Conservation (phyloP, 305 asterid genomes). For the Rubia balearica region DNA sequence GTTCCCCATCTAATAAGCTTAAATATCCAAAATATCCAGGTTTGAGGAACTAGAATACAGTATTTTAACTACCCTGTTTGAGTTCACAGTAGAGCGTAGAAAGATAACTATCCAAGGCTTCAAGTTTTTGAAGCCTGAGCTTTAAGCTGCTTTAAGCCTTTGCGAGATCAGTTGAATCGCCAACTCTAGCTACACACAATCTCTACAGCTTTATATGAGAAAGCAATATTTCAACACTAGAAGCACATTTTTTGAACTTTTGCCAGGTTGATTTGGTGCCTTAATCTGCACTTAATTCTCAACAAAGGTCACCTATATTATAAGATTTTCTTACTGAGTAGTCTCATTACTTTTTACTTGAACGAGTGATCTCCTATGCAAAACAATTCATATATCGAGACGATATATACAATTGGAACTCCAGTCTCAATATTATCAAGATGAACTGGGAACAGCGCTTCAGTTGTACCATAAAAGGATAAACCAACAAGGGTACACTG, state of each 20-base stretch:
- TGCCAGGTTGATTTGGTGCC: background rate
- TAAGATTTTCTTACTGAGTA: background rate
- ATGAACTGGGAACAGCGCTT: background rate
- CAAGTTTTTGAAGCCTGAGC: background rate
- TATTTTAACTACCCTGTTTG: background rate
- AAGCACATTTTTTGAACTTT: background rate
- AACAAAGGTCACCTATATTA: background rate
- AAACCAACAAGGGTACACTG: background rate
- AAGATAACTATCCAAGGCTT: background rate
- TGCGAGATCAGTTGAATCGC: background rate
- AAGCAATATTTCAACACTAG: background rate
- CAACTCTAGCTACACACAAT: too few species aligned
- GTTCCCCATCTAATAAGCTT: background rate
- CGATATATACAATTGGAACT: background rate
- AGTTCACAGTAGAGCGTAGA: background rate
- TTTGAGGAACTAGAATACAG: background rate
- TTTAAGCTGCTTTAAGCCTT: background rate
- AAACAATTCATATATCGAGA: background rate
- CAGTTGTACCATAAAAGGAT: background rate
- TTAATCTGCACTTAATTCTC: background rate
- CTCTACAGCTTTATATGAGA: too few species aligned
- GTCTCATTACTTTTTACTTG: background rate
- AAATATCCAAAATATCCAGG: background rate
- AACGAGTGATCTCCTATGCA: background rate
- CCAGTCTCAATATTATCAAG: conserved; percentile 2